Evolutionary conservation across 352 stramenopile genomes (phyloP).

Genomic region (Phytopythium sindhum): DNA sequence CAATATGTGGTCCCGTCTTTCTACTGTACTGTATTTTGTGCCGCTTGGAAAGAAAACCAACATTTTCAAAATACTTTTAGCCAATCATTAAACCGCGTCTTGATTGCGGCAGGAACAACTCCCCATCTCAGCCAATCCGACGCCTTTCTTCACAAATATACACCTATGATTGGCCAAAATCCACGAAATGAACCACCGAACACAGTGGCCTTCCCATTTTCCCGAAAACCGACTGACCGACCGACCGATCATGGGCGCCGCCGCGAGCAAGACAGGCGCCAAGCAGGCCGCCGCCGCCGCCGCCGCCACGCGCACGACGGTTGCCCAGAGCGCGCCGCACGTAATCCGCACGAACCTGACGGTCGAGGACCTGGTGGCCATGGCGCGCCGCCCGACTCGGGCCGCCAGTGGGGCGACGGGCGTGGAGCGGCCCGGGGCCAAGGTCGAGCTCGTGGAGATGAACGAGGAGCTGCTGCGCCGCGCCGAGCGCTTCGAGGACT

Average conservation of each 20-base stretch:
- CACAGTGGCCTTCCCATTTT: background rate
- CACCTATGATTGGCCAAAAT: background rate
- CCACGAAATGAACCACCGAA: background rate
- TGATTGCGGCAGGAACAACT: background rate
- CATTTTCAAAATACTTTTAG: too few relatives aligned
- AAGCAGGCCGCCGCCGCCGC: background rate
- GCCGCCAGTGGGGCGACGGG: conserved; percentile 1
- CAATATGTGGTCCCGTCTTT: too few relatives aligned
- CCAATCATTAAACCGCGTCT: too few relatives aligned
- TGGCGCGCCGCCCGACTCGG: conserved; percentile 12
- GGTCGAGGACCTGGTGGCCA: conserved; percentile 26
- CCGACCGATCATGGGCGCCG: conserved; percentile 23
- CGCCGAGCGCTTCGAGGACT: conserved; percentile 51
- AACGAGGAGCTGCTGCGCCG: conserved; percentile 40
- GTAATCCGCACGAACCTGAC: conserved; percentile 42
- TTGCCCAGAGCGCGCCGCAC: conserved; percentile 10
- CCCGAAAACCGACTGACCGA: background rate
- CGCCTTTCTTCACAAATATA: background rate
- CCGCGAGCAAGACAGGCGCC: conserved; percentile 21
- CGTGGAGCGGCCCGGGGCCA: conserved; percentile 17
- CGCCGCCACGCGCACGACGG: conserved; percentile 8
- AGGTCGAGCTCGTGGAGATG: conserved; percentile 54
- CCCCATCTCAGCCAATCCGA: background rate
- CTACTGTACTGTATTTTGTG: too few relatives aligned
- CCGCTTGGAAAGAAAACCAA: too few relatives aligned